Base-by-base conservation (phyloP, 345 rosid genomes). In the Rhizophora mangle region DNA sequence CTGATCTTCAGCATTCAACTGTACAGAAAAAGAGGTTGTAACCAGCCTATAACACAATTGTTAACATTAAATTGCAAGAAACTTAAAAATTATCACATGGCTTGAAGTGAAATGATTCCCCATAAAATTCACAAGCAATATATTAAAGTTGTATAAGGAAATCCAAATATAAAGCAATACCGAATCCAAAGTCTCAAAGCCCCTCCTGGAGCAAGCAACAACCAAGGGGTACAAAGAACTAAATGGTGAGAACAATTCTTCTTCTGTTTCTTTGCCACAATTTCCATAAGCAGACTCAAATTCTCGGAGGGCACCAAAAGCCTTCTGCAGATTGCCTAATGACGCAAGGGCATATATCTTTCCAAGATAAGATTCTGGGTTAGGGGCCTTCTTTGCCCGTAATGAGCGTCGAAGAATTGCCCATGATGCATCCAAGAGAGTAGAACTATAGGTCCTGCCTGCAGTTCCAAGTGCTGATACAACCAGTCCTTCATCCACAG, bases 231-330 rank as follows among this genome's bases (percentile, higher is more conserved):
- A 34, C 63, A 95, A 70, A 15, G 90, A 88, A 74, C 90, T 86
- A 74, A 95, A 95, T 37, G 99, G 99, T 9, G 96, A 95, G 73
- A 95, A 88, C 73, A 89, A 15, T 72, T 90, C 97, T 80, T 81
- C 90, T 63, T 62, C 75, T 56, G 64, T 54, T 78, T 86, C 83
- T 58, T 72, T 76, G 54, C 37, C 78, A 57, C 74, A 69, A 72
- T 71, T 80, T 15, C 74, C 87, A 73, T 86, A 81, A 53, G 91
- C 71, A 68, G 87, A 34, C 84, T 95, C 99, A 73, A 92, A 83
- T 68, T 88, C 94, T 37, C 72, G 80, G 67, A 95, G 81, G 2
- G 97, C 75, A 63, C 68, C 69, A 81, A 95, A 87, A 74, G 98
- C 88, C 76, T 79, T 88, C 56, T 81, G 88, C 32, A 92, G 83